Base-by-base conservation (phyloP, 2,329 filamentous ascomycete genomes). In the Apiospora aurea region DNA sequence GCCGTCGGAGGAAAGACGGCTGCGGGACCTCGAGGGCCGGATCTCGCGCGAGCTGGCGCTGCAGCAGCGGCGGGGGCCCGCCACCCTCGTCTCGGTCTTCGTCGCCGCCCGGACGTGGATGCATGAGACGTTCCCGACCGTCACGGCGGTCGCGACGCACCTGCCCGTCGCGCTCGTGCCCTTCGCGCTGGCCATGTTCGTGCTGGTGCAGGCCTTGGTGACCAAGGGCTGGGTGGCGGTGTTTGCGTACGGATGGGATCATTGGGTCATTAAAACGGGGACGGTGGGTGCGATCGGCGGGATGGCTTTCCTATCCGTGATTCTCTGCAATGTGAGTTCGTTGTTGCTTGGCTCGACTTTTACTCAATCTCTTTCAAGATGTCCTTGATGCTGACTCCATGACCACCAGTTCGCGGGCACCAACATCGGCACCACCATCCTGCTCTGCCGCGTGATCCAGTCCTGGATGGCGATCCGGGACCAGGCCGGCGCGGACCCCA, bases 151-250 rank as follows among this genome's bases (percentile, higher is more conserved):
- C 0, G 79, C 92, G 7, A 81, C 87, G 0, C 91, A 93, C 77
- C 83, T 94, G 1, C 92, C 92, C 0, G 88, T 92, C 70, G 87
- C 90, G 0, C 86, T 94, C 0, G 85, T 94, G 0, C 92, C 92
- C 0, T 94, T 94, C 76, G 90, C 92, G 0, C 90, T 94, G 71
- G 85, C 87, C 73, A 94, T 94, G 92, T 94, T 94, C 73, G 86
- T 94, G 13, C 86, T 94, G 0, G 92, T 94, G 0, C 92, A 94
- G 77, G 91, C 87, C 0, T 81, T 94, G 1, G 92, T 93, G 0
- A 93, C 90, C 0, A 94, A 92, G 74, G 92, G 92, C 14, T 94
- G 92, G 92, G 89, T 94, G 0, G 87, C 88, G 0, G 90, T 94
- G 0, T 94, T 94, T 75, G 92, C 92, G 0, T 85, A 92, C 69